Evolutionary conservation across 768 basidiomycete species (phyloP).

Genomic region (Chalciporus chontae): DNA sequence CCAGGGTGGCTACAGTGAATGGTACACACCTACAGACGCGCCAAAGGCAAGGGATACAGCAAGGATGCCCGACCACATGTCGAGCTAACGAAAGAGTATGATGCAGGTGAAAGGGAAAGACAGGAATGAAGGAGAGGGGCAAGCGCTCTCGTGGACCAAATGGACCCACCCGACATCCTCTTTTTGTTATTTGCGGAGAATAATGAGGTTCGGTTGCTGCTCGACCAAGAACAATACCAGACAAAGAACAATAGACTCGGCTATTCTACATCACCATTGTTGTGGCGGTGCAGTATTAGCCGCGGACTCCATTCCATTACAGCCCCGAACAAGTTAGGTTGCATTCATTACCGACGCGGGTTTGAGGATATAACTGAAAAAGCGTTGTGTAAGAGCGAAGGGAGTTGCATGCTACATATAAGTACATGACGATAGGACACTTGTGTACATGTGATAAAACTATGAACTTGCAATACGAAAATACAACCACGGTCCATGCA

Average conservation of each 20-base stretch:
- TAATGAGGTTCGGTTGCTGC: slow-evolving; percentile 22
- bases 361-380: too few species aligned
- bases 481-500: slow-evolving; percentile 15
- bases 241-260: slow-evolving; percentile 26
- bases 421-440: slow-evolving; percentile 4
- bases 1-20: background rate
- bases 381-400: background rate
- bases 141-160: slow-evolving; percentile 14
- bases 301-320: background rate
- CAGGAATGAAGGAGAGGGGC: slow-evolving; percentile 20
- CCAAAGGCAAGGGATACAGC: slow-evolving; percentile 34
- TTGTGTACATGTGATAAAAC: background rate
- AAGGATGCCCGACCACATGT: slow-evolving; percentile 41
- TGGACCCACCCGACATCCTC: slow-evolving; percentile 16
- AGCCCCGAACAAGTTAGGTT: too few species aligned
- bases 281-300: slow-evolving; percentile 12
- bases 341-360: too few species aligned
- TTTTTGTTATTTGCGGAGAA: slow-evolving; percentile 29
- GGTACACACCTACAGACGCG: slow-evolving; percentile 37
- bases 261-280: slow-evolving; percentile 7
- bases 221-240: slow-evolving; percentile 22
- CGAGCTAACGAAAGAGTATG: slow-evolving; percentile 23
- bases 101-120: slow-evolving; percentile 17
- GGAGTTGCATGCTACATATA: slow-evolving; percentile 8
- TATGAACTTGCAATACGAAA: slow-evolving; percentile 12